Evolutionary conservation across 2,329 filamentous ascomycete genomes (phyloP).

Genomic region (Orbilia quercus): DNA sequence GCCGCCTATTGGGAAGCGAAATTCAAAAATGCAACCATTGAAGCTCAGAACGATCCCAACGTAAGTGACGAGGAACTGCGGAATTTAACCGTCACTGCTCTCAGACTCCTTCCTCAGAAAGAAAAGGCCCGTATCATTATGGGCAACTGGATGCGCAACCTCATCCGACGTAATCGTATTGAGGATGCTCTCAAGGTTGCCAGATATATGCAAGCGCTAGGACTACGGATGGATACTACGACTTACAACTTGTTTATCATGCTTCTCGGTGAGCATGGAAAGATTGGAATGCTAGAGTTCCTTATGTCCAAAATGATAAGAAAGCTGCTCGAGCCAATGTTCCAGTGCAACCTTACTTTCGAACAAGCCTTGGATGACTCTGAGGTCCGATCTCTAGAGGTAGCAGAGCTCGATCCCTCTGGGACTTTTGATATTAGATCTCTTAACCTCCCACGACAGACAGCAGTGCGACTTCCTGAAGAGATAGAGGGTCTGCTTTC

Average conservation of each 20-base stretch:
- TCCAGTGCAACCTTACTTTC: constrained; percentile 34
- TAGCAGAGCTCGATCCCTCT: constrained; percentile 7
- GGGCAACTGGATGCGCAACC: constrained; percentile 53
- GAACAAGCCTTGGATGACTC: constrained; percentile 45
- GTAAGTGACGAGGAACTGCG: constrained; percentile 30
- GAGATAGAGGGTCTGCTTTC: constrained; percentile 36
- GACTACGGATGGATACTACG: constrained; percentile 49
- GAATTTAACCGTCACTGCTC: constrained; percentile 27
- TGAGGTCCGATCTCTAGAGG: constrained; percentile 27
- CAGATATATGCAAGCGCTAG: constrained; percentile 36
- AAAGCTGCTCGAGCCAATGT: constrained; percentile 44
- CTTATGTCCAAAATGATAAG: constrained; percentile 42
- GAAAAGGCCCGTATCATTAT: constrained; percentile 34
- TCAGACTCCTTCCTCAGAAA: constrained; percentile 38
- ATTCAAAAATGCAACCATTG: constrained; percentile 34
- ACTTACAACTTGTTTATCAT: constrained; percentile 52
- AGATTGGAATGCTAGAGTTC: constrained; percentile 42
- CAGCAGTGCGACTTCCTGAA: constrained; percentile 24
- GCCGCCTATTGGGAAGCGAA: constrained; percentile 47
- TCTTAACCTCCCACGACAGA: neutral
- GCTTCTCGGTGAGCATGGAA: constrained; percentile 45
- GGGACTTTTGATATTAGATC: neutral
- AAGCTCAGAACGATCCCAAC: constrained; percentile 26
- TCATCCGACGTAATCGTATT: constrained; percentile 34
- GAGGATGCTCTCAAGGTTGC: constrained; percentile 42